Evolutionary conservation across 495 filamentous ascomycete genomes (phyloP).

Genomic region (Pyrenula aspistea): DNA sequence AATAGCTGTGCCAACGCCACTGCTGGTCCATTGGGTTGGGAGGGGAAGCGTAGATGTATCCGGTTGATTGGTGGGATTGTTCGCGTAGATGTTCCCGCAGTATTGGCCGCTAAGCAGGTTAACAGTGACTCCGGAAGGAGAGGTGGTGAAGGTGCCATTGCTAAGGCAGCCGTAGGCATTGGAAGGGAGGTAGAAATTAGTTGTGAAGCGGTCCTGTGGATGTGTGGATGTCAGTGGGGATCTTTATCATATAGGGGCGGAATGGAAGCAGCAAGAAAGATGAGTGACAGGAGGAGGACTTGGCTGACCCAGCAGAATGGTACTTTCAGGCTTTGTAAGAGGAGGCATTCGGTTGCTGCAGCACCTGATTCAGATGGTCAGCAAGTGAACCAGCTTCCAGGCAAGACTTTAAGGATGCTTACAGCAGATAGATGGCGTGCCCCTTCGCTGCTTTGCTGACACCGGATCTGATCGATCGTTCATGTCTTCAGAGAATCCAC

Average conservation of each 20-base stretch:
- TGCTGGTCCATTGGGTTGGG: constrained; percentile 22
- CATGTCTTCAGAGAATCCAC: too few species aligned
- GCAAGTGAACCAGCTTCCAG: not conserved
- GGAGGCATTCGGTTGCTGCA: constrained; percentile 16
- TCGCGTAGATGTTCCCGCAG: constrained; percentile 25
- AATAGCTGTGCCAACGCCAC: constrained; percentile 21
- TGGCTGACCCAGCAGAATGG: constrained; percentile 23
- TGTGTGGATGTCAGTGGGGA: too few species aligned
- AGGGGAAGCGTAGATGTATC: constrained; percentile 23
- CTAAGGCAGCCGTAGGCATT: constrained; percentile 23
- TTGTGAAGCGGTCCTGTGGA: constrained; percentile 28
- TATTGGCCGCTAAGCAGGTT: constrained; percentile 25
- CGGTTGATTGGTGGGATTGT: constrained; percentile 15
- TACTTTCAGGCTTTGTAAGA: constrained; percentile 13
- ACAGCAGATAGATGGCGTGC: constrained; percentile 7
- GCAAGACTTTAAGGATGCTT: not conserved
- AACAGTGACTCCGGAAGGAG: constrained; percentile 11
- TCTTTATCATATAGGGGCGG: constrained; percentile 5
- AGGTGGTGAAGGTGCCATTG: constrained; percentile 17
- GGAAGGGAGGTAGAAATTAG: constrained; percentile 26
- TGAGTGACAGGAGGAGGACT: too few species aligned
- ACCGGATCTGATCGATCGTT: not conserved
- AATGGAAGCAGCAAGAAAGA: constrained; percentile 5
- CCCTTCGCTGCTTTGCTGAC: not conserved
- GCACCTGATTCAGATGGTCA: constrained; percentile 7